Conservation (phyloP, 257 asterid species). For the Perilla frutescens region DNA sequence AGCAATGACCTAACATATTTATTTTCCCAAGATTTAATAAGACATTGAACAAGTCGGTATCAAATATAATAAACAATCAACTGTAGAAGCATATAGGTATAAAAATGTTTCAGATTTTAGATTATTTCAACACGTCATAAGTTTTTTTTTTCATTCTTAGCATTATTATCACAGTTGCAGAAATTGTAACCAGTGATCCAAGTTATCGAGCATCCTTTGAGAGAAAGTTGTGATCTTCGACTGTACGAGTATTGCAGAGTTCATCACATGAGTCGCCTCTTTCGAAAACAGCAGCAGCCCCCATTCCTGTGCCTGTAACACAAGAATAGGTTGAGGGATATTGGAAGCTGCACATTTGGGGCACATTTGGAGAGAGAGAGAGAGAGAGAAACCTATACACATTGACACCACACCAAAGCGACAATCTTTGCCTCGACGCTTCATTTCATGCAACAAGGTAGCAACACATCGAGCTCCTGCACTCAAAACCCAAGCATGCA, state of each 20-base stretch:
- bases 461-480: conserved; percentile 96
- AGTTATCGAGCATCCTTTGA: conserved; percentile 73
- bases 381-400: conserved; percentile 72
- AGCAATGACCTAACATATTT: too few relatives aligned
- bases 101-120: too few relatives aligned
- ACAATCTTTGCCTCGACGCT: conserved; percentile 93
- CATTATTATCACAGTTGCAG: too few relatives aligned
- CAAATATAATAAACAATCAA: too few relatives aligned
- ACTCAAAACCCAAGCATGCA: too few relatives aligned
- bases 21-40: too few relatives aligned
- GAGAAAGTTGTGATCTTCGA: conserved; percentile 53
- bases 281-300: conserved; percentile 94
- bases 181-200: too few relatives aligned
- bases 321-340: not conserved
- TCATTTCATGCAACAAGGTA: conserved; percentile 92
- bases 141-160: too few relatives aligned
- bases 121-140: too few relatives aligned
- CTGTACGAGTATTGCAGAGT: conserved; percentile 56
- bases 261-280: conserved; percentile 91
- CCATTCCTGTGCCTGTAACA: conserved; percentile 90
- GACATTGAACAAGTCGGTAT: too few relatives aligned
- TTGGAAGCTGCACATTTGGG: not conserved
- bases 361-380: too few relatives aligned
- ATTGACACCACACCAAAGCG: conserved; percentile 92
- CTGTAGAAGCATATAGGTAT: too few relatives aligned